Evolutionary conservation across 495 filamentous ascomycete species (phyloP).

Genomic region (Aspergillus saccharolyticus): DNA sequence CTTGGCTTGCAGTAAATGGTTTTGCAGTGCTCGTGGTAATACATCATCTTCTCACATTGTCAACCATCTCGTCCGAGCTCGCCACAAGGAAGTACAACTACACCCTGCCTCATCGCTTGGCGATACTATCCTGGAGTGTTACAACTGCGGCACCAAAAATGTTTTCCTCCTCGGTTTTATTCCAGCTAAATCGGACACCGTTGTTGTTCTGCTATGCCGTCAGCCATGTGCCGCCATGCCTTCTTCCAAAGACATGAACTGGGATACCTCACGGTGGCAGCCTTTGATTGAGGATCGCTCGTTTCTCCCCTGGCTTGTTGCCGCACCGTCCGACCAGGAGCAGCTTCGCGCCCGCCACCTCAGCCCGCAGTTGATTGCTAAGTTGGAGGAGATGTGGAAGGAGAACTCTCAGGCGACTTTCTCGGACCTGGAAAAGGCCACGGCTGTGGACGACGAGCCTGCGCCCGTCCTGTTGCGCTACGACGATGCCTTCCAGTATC

Average conservation of each 20-base stretch:
- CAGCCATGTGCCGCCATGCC: constrained; percentile 93
- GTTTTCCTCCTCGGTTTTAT: constrained; percentile 99
- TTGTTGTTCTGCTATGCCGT: constrained; percentile 93
- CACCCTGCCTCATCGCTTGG: constrained; percentile 93
- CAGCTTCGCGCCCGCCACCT: constrained; percentile 93
- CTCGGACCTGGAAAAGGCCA: constrained; percentile 88
- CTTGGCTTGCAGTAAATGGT: constrained; percentile 95
- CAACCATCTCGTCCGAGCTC: constrained; percentile 94
- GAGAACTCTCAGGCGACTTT: constrained; percentile 87
- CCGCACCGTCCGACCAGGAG: constrained; percentile 84
- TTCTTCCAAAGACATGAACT: constrained; percentile 99
- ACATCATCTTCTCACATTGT: constrained; percentile 96
- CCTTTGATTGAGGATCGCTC: constrained; percentile 95
- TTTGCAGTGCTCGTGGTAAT: constrained; percentile 96
- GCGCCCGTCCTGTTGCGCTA: constrained; percentile 90
- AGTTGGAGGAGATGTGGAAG: constrained; percentile 98
- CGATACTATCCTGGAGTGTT: constrained; percentile 96
- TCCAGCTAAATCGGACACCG: constrained; percentile 97
- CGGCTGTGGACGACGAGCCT: constrained; percentile 90
- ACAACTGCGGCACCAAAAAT: constrained; percentile 99
- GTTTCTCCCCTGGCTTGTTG: constrained; percentile 92
- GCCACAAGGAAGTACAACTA: constrained; percentile 97
- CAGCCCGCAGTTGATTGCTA: constrained; percentile 92
- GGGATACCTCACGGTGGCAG: constrained; percentile 98
- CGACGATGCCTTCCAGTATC: constrained; percentile 97